Conservation (phyloP, 2,329 filamentous ascomycete genomes). For the Tolypocladium guangdongense region DNA sequence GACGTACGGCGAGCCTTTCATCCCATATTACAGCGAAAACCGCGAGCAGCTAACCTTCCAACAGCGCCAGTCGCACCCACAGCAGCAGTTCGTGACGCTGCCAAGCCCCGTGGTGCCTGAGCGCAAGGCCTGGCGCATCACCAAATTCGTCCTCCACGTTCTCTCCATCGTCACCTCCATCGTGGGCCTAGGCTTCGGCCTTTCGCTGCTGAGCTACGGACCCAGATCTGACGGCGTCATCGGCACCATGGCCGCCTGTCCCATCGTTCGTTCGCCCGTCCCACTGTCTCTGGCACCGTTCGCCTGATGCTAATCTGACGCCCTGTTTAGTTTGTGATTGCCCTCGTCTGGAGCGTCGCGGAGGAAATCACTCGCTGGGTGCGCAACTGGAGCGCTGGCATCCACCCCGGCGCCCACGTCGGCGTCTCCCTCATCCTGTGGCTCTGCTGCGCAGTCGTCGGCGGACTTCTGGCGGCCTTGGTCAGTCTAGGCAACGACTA, state of each 20-base stretch:
- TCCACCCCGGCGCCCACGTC: conserved; percentile 33
- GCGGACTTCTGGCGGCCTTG: not conserved
- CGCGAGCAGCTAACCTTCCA: not conserved
- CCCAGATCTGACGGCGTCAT: not conserved
- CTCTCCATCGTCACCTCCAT: conserved; percentile 14
- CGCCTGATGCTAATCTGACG: not conserved
- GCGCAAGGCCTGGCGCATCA: conserved; percentile 2
- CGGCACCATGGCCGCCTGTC: conserved; percentile 3
- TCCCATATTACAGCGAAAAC: not conserved
- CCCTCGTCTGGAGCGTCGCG: conserved; percentile 25
- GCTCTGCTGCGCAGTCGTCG: conserved; percentile 9
- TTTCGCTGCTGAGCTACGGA: conserved; percentile 8
- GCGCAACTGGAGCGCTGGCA: conserved; percentile 21
- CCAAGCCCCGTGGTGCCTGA: not conserved
- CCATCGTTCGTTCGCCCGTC: conserved; percentile 1
- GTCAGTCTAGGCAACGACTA: not conserved
- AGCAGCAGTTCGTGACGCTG: not conserved
- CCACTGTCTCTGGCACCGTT: not conserved
- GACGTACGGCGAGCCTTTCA: not conserved
- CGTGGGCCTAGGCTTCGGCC: conserved; percentile 15
- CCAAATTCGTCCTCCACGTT: conserved; percentile 20
- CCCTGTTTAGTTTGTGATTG: conserved; percentile 18
- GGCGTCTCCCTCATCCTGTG: conserved; percentile 30
- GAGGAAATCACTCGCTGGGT: conserved; percentile 26
- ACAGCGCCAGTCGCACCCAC: not conserved